Conservation (phyloP, 2,329 filamentous ascomycete genomes). For the Botryotinia convoluta region DNA sequence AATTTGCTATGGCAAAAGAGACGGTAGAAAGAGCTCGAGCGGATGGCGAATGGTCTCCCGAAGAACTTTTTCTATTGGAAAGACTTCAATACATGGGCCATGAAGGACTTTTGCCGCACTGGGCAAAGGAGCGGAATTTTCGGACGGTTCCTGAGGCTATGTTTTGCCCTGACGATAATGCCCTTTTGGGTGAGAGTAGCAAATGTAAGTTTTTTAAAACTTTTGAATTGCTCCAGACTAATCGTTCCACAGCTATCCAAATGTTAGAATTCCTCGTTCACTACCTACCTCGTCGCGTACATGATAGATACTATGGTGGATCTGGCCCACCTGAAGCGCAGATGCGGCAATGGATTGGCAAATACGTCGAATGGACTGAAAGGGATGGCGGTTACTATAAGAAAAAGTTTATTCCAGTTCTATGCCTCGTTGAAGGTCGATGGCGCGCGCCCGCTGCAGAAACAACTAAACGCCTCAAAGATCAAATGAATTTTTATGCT, state of each 20-base stretch:
- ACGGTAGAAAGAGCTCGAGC: conserved; percentile 31
- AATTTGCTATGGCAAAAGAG: conserved; percentile 28
- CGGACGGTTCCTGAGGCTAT: conserved; percentile 34
- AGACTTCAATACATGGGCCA: conserved; percentile 36
- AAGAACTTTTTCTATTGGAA: conserved; percentile 35
- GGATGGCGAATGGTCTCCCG: conserved; percentile 34
- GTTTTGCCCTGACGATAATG: conserved; percentile 31
- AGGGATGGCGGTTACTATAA: conserved; percentile 37
- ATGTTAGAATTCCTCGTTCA: conserved; percentile 32
- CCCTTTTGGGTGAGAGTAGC: conserved; percentile 33
- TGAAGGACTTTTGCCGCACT: conserved; percentile 34
- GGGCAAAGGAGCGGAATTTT: conserved; percentile 35
- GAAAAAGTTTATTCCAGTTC: conserved; percentile 36
- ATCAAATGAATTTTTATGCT: conserved; percentile 35
- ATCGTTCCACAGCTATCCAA: conserved; percentile 28
- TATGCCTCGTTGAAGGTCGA: conserved; percentile 27
- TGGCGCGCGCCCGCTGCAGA: conserved; percentile 23
- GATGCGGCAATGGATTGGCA: conserved; percentile 34
- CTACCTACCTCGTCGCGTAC: conserved; percentile 30
- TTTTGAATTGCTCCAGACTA: conserved; percentile 5
- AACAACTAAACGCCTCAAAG: conserved; percentile 28
- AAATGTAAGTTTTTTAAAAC: conserved; percentile 29
- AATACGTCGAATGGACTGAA: conserved; percentile 39
- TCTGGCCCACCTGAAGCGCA: conserved; percentile 29
- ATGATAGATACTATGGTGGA: conserved; percentile 29